A percentile compares a stretch with the other conserved stretches of the same genome.
Conservation (phyloP, 495 filamentous ascomycete genomes). For the Penicillium roqueforti region DNA sequence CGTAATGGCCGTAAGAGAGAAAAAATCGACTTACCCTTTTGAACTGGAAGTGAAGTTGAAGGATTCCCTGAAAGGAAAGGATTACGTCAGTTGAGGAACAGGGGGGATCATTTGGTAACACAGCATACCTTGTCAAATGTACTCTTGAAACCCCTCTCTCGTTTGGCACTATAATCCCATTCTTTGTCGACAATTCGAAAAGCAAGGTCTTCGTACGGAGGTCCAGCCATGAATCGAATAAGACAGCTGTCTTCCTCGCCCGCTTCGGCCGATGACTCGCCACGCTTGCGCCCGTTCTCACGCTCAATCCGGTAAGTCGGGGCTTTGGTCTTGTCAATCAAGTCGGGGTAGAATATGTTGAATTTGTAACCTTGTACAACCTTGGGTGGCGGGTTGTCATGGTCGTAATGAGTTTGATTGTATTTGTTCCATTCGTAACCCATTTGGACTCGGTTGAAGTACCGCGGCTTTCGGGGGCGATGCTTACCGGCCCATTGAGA, state of each 20-base stretch:
- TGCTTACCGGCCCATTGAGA: conserved; percentile 88
- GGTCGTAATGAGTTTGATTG: conserved; percentile 99
- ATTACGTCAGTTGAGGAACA: conserved; percentile 9
- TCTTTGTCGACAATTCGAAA: conserved; percentile 98
- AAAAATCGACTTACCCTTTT: conserved; percentile 58
- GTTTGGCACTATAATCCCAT: conserved; percentile 97
- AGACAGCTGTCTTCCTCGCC: conserved; percentile 97
- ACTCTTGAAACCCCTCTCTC: conserved; percentile 90
- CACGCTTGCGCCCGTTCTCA: conserved; percentile 80
- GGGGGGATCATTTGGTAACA: conserved; percentile 7
- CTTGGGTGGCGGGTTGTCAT: conserved; percentile 96
- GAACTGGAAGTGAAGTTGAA: conserved; percentile 97
- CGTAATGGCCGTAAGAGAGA: background rate
- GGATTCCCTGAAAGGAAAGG: conserved; percentile 65
- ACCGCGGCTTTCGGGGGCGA: conserved; percentile 86
- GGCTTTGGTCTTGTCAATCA: conserved; percentile 93
- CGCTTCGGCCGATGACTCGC: conserved; percentile 91
- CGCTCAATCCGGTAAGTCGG: conserved; percentile 94
- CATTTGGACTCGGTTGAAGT: conserved; percentile 98
- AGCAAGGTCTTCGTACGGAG: conserved; percentile 94
- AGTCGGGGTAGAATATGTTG: conserved; percentile 98
- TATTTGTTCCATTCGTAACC: conserved; percentile 99
- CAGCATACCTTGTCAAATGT: conserved; percentile 90
- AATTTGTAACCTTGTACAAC: conserved; percentile 99
- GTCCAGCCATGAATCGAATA: conserved; percentile 92